Evolutionary conservation across 805 yeast genomes (phyloP), one percentile per base, ranked within the genome.

Genomic region (Candida cerambycidarum): DNA sequence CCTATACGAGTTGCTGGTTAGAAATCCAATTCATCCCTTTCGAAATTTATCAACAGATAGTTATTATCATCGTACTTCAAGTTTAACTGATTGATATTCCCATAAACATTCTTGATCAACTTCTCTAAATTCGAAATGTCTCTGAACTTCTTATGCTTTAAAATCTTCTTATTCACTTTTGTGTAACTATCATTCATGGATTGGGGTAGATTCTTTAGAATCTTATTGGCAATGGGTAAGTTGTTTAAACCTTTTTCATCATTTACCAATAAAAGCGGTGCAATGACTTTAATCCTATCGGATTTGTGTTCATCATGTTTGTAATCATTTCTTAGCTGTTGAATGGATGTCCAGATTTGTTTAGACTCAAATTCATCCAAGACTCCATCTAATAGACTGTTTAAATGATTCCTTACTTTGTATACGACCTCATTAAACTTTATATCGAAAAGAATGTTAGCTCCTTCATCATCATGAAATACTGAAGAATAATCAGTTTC

Each of bases 31-130:
- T 62, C 60, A 51, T 69, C 73, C 37, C 48, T 56, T 34, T 69
- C 70, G 38, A 62, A 67, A 46, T 68, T 68, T 13, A 67, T 54
- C 51, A 70, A 53, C 48, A 61, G 52, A 48, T 65, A 70, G 32
- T 58, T 57, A 25, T 60, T 62, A 45, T 69, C 73, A 42, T 57
- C 50, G 35, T 51, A 50, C 11, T 55, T 56, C 28, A 57, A 50
- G 31, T 66, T 57, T 32, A 70, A 59, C 13, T 42, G 43, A 13
- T 43, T 54, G 38, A 70, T 60, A 48, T 68, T 67, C 3, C 48
- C 43, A 41, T 60, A 57, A 11, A 65, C 69, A 24, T 53, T 53
- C 14, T 53, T 53, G 25, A 68, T 52, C 32, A 67, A 61, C 8
- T 39, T 40, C 46, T 70, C 71, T 36, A 70, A 51, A 24, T 58